A percentile compares a stretch with the other conserved stretches of the same genome.
phyloP scores from a whole-genome alignment of 306 rosid genomes.

The Quercus rubra region DNA sequence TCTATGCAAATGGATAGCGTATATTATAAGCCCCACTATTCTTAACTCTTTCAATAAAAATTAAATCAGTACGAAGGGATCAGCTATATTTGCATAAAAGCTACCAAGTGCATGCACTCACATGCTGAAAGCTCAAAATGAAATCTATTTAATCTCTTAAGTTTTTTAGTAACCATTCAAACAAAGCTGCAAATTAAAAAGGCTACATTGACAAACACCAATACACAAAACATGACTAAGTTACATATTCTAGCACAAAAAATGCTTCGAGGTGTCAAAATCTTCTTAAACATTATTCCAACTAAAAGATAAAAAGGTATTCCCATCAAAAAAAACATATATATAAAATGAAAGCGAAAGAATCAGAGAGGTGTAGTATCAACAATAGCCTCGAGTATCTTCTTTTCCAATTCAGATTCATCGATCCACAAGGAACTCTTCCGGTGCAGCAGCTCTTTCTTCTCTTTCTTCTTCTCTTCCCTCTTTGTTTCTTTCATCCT shows the following conservation, averaged over 20 bases:
- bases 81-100: not conserved
- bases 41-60: not conserved
- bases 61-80: not conserved
- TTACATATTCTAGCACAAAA: not conserved
- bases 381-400: slow-evolving; percentile 20
- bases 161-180: not conserved
- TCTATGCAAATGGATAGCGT: not conserved
- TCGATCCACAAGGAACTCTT: slow-evolving; percentile 50
- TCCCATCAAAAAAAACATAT: not conserved
- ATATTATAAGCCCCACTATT: not conserved
- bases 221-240: not conserved
- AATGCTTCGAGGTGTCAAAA: not conserved
- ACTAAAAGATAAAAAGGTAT: not conserved
- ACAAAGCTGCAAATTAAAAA: not conserved
- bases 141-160: too few relatives aligned
- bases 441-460: slow-evolving; percentile 31
- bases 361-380: slow-evolving; percentile 27
- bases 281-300: not conserved
- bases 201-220: not conserved
- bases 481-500: slow-evolving; percentile 36
- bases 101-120: not conserved
- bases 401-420: slow-evolving; percentile 29
- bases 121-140: not conserved
- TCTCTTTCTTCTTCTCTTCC: slow-evolving; percentile 40
- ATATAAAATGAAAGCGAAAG: not conserved